These are phyloP conservation scores for Penicillium macrosclerotiorum DNA, from an alignment of 495 filamentous ascomycete species.

Conservation along the genomic window DNA sequence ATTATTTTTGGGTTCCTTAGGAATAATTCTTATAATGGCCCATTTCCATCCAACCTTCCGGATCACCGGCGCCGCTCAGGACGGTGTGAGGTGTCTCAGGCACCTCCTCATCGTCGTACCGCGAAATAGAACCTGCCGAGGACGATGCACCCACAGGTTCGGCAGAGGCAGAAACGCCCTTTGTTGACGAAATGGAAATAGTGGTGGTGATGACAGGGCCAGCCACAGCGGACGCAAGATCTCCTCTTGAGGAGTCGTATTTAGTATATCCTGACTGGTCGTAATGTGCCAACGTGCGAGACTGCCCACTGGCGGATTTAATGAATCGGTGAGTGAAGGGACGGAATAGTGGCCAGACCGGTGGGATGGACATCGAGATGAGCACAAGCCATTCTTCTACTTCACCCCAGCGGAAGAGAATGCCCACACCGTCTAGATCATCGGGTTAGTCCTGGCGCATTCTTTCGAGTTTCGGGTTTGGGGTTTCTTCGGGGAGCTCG, in stretches of 20 bases:
- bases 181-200: conserved; percentile 13
- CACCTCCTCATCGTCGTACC: conserved; percentile 7
- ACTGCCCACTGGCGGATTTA: conserved; percentile 13
- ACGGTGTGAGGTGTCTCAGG: conserved; percentile 12
- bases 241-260: conserved; percentile 3
- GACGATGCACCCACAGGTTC: conserved; percentile 4
- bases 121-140: conserved; percentile 3
- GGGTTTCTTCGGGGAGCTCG: no score
- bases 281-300: conserved; percentile 8
- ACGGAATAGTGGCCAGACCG: conserved; percentile 26
- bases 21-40: conserved; percentile 12
- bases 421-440: conserved; percentile 18
- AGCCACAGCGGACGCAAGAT: neutral
- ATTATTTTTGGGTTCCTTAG: no score
- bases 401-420: conserved; percentile 25
- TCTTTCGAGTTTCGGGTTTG: neutral
- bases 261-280: conserved; percentile 1
- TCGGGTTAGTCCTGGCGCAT: neutral
- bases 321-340: conserved; percentile 24
- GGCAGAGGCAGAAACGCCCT: neutral
- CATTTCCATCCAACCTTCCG: conserved; percentile 20
- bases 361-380: conserved; percentile 29
- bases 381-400: conserved; percentile 29
- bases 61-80: conserved; percentile 5
- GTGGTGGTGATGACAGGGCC: conserved; percentile 14